Base-by-base conservation (phyloP, 2,329 filamentous ascomycete species). In the Coleophoma crateriformis region DNA sequence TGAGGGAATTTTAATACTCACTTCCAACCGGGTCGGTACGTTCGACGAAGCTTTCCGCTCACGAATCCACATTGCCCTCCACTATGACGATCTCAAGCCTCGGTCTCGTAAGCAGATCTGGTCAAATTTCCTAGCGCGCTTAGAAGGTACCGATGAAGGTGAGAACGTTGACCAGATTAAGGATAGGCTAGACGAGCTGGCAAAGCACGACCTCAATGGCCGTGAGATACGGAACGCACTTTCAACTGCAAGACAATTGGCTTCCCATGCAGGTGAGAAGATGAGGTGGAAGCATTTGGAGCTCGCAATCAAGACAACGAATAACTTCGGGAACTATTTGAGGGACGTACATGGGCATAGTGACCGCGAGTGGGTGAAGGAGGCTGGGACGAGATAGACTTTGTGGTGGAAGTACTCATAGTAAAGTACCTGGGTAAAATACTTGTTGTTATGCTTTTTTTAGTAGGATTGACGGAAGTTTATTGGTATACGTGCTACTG, bases 1-100 rank as follows among this genome's bases (percentile, higher is more conserved):
- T 20, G 35, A 47, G 10, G 66, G 64, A 4, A 64, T 68, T 37
- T 48, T 68, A 0, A 66, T 68, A 35, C 53, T 68, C n/a, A 68
- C 65, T 1, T 62, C 57, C 4, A 63, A 64, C 37, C 58, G 61
- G 3, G 54, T 61, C 5, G 53, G 52, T 14, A 43, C 48, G 1
- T 58, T 63, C 39, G 61, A 64, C 35, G 52, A 52, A 17, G 61
- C 61, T 6, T 59, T 64, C 45, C 52, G 60, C 15, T 58, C 53
- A 12, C 53, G 61, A 8, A 57, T 63, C 11, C 61, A 64, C 19
- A 43, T 58, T n/a, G 41, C 47, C 2, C 52, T 58, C 14, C 35
- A 46, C n/a, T 58, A 52, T 35, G 42, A 19, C 3, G 32, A 44
- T 15, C 56, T 54, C 8, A 46, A 45, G 4, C 19, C 37, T 13